These are phyloP conservation scores for Dimargaris verticillata DNA, from an alignment of 192 early-diverging fungal genomes.

Conservation along the genomic window DNA sequence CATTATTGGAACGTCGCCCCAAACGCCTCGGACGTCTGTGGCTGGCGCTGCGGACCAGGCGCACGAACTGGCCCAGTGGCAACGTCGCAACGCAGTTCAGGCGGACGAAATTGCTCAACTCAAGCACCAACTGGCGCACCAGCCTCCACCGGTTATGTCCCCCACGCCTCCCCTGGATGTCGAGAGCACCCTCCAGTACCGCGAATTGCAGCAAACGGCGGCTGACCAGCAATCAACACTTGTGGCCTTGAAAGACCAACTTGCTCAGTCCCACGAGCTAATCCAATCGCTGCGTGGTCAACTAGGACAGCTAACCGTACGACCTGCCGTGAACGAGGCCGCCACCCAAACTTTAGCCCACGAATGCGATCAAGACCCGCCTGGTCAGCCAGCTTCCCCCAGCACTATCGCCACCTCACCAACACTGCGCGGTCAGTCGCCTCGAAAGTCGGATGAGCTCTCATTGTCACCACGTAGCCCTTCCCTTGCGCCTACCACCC, in stretches of 20 bases:
- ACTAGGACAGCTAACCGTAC: background rate
- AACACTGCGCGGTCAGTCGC: background rate
- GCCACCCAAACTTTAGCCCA: background rate
- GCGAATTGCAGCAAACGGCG: background rate
- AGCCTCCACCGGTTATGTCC: too few species aligned
- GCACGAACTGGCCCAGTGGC: background rate
- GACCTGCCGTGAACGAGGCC: background rate
- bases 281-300: background rate
- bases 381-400: background rate
- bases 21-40: background rate
- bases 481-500: background rate
- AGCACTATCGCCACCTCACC: background rate
- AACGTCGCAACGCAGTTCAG: background rate
- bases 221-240: background rate
- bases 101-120: background rate
- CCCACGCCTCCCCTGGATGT: background rate
- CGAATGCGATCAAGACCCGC: background rate
- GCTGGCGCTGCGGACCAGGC: background rate
- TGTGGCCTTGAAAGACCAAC: background rate
- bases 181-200: background rate
- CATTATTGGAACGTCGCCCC: conserved; percentile 3
- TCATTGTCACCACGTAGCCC: too few species aligned
- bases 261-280: background rate
- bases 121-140: background rate
- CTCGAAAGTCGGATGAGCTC: too few species aligned